Percentiles rank a stretch among this genome's conserved stretches.
Conservation (phyloP, 495 filamentous ascomycete species). For the Ramalina peruviana region DNA sequence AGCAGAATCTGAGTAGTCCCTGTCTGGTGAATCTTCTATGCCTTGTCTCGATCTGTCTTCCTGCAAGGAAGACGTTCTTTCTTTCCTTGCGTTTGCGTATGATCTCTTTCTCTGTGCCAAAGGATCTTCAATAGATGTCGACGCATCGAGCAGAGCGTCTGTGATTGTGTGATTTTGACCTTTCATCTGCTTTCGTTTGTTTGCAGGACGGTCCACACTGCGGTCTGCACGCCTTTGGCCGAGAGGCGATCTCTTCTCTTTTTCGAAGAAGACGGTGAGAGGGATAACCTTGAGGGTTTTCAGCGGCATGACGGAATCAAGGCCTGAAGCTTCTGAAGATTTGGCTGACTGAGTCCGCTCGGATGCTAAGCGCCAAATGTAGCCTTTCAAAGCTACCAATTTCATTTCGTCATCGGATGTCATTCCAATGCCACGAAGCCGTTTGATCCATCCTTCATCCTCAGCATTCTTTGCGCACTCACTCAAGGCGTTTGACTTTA, state of each 20-base stretch:
- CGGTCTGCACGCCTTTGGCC: conserved; percentile 25
- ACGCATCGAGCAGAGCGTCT: conserved; percentile 85
- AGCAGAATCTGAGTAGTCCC: conserved; percentile 17
- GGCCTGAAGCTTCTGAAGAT: conserved; percentile 24
- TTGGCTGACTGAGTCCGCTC: conserved; percentile 47
- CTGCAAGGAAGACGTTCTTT: conserved; percentile 20
- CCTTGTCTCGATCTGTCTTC: conserved; percentile 21
- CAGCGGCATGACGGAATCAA: conserved; percentile 58
- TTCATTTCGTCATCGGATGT: conserved; percentile 77
- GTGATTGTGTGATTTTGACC: conserved; percentile 60
- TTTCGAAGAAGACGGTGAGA: conserved; percentile 77
- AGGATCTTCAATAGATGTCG: conserved; percentile 67
- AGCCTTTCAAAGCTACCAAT: conserved; percentile 70
- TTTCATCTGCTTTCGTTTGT: conserved; percentile 28
- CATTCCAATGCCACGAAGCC: conserved; percentile 75
- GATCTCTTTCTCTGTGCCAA: conserved; percentile 42
- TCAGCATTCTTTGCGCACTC: conserved; percentile 63
- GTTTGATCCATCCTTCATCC: conserved; percentile 86
- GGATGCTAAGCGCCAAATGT: conserved; percentile 73
- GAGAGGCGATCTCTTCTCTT: conserved; percentile 42
- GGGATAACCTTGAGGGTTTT: conserved; percentile 58
- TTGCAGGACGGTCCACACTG: conserved; percentile 13
- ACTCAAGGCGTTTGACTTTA: conserved; percentile 18
- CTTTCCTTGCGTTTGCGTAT: conserved; percentile 37
- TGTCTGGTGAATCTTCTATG: conserved; percentile 5